Conservation (phyloP, 2,329 filamentous ascomycete genomes). For the Trichoderma arundinaceum region DNA sequence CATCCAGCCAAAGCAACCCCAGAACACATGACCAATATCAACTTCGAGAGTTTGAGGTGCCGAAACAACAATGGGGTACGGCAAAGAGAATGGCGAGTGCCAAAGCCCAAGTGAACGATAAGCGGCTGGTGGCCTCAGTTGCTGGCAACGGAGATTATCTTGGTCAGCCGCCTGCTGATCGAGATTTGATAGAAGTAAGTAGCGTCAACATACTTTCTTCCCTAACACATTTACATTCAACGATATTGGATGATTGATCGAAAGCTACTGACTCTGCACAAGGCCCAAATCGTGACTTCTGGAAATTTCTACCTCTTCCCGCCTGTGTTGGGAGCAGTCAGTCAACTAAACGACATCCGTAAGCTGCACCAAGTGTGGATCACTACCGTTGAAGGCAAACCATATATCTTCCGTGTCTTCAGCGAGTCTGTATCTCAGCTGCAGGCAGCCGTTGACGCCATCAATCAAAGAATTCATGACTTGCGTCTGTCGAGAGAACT, state of each 20-base stretch:
- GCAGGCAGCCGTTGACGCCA: constrained; percentile 38
- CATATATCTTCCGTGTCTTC: constrained; percentile 39
- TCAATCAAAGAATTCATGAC: constrained; percentile 45
- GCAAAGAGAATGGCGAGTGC: constrained; percentile 34
- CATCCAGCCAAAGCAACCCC: not conserved
- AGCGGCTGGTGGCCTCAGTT: constrained; percentile 33
- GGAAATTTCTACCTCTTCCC: constrained; percentile 39
- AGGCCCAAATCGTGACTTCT: constrained; percentile 42
- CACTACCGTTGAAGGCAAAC: constrained; percentile 32
- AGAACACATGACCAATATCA: not conserved
- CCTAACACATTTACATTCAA: not conserved
- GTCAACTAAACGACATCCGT: constrained; percentile 40
- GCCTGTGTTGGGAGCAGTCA: constrained; percentile 36
- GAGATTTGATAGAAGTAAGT: constrained; percentile 38
- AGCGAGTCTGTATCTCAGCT: constrained; percentile 38
- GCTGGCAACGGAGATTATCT: constrained; percentile 37
- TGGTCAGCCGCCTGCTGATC: constrained; percentile 37
- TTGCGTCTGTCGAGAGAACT: constrained; percentile 41
- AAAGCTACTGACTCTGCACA: not conserved
- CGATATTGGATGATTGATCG: not conserved
- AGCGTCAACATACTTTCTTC: not conserved
- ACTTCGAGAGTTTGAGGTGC: not conserved
- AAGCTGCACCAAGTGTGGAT: constrained; percentile 44
- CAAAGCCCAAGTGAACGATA: constrained; percentile 36
- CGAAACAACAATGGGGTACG: not conserved